Evolutionary conservation across 768 basidiomycete species (phyloP).

Genomic region (Calocera cornea): DNA sequence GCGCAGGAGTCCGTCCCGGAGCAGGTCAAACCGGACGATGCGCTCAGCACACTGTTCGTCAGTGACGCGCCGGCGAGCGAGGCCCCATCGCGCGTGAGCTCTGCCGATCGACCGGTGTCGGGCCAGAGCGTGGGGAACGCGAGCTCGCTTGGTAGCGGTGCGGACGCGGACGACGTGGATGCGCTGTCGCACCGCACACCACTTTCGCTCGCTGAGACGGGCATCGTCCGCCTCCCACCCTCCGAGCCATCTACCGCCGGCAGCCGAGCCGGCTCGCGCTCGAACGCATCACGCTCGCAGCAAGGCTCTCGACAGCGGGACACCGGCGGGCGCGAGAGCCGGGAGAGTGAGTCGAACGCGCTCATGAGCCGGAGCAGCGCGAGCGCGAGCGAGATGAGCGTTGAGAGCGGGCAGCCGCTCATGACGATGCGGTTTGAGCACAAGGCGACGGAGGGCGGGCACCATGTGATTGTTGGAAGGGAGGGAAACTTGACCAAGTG

Average conservation of each 20-base stretch:
- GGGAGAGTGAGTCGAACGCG: background rate
- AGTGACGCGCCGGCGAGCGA: background rate
- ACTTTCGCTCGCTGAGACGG: constrained; percentile 10
- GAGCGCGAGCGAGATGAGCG: background rate
- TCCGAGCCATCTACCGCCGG: constrained; percentile 10
- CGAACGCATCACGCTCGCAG: background rate
- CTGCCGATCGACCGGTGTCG: background rate
- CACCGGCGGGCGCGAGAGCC: background rate
- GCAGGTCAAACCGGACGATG: background rate
- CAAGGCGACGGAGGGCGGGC: constrained; percentile 46
- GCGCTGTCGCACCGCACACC: background rate
- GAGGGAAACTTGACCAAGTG: constrained; percentile 53
- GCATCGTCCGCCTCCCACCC: constrained; percentile 22
- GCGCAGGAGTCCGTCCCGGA: background rate
- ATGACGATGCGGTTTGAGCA: constrained; percentile 56
- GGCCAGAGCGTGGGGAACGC: background rate
- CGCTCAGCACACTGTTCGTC: background rate
- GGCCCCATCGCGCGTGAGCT: background rate
- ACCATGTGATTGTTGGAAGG: constrained; percentile 55
- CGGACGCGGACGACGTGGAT: too few relatives aligned
- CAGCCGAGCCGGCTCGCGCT: background rate
- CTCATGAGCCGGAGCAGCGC: background rate
- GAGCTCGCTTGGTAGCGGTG: too few relatives aligned
- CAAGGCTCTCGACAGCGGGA: background rate
- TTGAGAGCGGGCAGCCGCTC: constrained; percentile 23